Evolutionary conservation across 2,329 filamentous ascomycete species (phyloP).

Genomic region (Aurifilum marmelostoma): DNA sequence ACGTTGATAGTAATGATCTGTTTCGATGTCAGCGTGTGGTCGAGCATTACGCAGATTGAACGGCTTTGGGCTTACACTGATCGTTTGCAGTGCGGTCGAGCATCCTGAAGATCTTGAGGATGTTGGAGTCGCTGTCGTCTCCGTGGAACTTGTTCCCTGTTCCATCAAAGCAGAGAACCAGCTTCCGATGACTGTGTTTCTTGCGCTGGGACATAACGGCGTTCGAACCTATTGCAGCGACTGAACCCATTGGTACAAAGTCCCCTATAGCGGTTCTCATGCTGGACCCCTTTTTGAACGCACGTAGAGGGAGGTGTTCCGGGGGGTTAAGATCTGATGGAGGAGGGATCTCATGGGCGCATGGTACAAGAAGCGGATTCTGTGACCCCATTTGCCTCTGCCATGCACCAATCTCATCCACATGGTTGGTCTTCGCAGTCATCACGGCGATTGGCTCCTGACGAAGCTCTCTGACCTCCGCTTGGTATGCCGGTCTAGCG

Average conservation of each 20-base stretch:
- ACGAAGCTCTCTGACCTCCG: background rate
- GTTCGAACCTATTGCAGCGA: background rate
- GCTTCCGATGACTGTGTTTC: conserved; percentile 43
- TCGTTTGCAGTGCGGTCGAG: conserved; percentile 64
- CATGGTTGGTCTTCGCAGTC: background rate
- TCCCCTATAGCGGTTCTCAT: conserved; percentile 12
- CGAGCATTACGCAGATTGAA: background rate
- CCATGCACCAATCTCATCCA: background rate
- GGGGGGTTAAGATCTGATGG: background rate
- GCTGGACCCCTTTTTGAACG: conserved; percentile 8
- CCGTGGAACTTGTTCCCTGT: conserved; percentile 67
- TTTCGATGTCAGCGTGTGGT: background rate
- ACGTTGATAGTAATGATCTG: conserved; percentile 66
- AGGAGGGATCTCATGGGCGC: background rate
- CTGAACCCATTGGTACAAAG: too few relatives aligned
- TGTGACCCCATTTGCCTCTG: background rate
- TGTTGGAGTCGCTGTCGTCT: conserved; percentile 66
- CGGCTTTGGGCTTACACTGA: conserved; percentile 52
- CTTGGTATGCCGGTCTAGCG: background rate
- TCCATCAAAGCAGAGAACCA: conserved; percentile 66
- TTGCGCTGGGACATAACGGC: background rate
- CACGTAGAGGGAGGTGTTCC: conserved; percentile 8
- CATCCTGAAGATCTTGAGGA: conserved; percentile 73
- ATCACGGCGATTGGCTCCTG: background rate
- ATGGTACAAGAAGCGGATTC: conserved; percentile 10